A percentile compares a stretch with the other conserved stretches of the same genome.
phyloP scores from a whole-genome alignment of 2,329 filamentous ascomycete species.

The Colletotrichum spinosum region DNA sequence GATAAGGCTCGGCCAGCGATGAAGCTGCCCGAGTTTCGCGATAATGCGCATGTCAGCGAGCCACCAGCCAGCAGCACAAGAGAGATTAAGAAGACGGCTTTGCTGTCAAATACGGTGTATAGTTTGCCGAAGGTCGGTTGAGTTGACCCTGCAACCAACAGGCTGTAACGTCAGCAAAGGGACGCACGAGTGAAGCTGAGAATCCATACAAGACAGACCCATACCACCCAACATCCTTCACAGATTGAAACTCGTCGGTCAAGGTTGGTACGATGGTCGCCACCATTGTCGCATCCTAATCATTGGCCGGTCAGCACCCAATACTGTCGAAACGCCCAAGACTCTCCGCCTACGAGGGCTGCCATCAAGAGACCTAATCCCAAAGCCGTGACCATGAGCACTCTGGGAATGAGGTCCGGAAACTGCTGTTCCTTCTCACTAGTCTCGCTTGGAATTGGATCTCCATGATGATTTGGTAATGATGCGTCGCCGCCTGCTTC shows the following conservation, averaged over 20 bases:
- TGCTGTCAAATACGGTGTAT: constrained; percentile 53
- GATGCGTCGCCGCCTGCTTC: too few species aligned
- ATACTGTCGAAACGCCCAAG: neutral
- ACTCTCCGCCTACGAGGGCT: constrained; percentile 4
- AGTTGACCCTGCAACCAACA: constrained; percentile 43
- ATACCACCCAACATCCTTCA: constrained; percentile 60
- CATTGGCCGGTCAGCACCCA: neutral
- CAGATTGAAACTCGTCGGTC: constrained; percentile 48
- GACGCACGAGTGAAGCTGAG: neutral
- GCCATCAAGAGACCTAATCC: constrained; percentile 13
- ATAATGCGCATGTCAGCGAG: constrained; percentile 16
- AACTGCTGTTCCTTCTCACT: constrained; percentile 4
- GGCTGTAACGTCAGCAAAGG: constrained; percentile 13
- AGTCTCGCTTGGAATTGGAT: too few species aligned
- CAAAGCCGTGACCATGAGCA: constrained; percentile 8
- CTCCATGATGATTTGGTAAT: too few species aligned
- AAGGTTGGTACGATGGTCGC: constrained; percentile 20
- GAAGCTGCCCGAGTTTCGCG: constrained; percentile 13
- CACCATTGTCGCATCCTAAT: constrained; percentile 21
- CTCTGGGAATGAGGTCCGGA: neutral
- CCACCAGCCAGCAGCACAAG: constrained; percentile 14
- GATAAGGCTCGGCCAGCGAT: constrained; percentile 24
- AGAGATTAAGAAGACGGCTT: constrained; percentile 38
- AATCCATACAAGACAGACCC: constrained; percentile 49
- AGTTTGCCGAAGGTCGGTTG: constrained; percentile 42